phyloP scores from a whole-genome alignment of 495 filamentous ascomycete species.

The Parathielavia appendiculata region DNA sequence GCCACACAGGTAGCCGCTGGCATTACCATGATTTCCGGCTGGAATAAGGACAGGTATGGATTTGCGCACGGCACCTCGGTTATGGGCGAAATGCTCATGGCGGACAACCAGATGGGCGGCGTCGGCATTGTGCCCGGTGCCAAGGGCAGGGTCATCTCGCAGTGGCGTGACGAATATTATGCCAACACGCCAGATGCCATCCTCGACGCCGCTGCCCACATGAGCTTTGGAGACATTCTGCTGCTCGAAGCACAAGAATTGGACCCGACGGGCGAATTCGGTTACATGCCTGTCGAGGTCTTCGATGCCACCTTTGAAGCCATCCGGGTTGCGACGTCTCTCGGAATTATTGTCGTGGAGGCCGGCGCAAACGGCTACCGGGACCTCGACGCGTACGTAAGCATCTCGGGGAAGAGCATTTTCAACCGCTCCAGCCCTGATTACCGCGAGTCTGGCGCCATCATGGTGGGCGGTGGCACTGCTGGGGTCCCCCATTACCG shows the following conservation, averaged over 20 bases:
- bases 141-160: constrained; percentile 15
- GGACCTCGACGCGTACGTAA: constrained; percentile 18
- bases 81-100: constrained; percentile 25
- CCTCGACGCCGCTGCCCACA: constrained; percentile 17
- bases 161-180: background rate
- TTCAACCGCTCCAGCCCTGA: constrained; percentile 15
- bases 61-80: constrained; percentile 25
- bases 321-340: constrained; percentile 16
- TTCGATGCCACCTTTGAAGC: constrained; percentile 19
- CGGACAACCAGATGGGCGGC: constrained; percentile 22
- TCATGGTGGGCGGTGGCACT: constrained; percentile 13
- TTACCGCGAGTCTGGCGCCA: constrained; percentile 24
- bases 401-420: constrained; percentile 10
- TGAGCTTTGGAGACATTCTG: constrained; percentile 19
- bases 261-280: constrained; percentile 8
- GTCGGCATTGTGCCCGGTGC: constrained; percentile 20
- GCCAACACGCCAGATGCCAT: constrained; percentile 21
- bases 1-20: background rate
- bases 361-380: constrained; percentile 19
- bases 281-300: constrained; percentile 21
- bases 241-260: constrained; percentile 22
- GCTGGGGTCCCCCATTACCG: constrained; percentile 2
- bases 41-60: constrained; percentile 1
- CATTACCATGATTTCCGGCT: constrained; percentile 15
- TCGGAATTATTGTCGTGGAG: constrained; percentile 23